Percentiles rank a stretch among this genome's conserved stretches.
These are phyloP conservation scores for Penicillium hesseltinei DNA, from an alignment of 2,329 filamentous ascomycete species.

Conservation along the genomic window DNA sequence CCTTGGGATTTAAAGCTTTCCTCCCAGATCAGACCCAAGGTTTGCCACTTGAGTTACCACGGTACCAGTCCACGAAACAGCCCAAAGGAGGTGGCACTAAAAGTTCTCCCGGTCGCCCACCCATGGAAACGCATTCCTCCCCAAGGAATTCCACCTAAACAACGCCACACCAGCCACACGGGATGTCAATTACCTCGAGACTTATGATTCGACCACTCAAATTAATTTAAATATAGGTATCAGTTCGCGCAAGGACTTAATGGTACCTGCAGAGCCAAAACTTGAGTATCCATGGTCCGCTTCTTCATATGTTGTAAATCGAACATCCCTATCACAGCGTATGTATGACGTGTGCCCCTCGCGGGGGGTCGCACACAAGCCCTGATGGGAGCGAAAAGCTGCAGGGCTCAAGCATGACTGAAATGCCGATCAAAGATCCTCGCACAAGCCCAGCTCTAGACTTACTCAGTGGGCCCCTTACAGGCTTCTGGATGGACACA, in stretches of 20 bases:
- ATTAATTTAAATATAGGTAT: not conserved
- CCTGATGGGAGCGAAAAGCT: not conserved
- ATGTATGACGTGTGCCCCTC: constrained; percentile 1
- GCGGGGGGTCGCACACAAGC: not conserved
- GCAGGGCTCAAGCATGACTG: constrained; percentile 1
- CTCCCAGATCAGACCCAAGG: not conserved
- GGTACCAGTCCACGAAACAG: not conserved
- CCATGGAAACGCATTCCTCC: not conserved
- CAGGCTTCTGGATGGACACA: constrained; percentile 10
- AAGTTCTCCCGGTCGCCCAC: not conserved
- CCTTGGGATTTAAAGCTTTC: not conserved
- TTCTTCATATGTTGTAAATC: not conserved
- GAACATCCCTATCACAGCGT: not conserved
- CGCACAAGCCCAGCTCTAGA: constrained; percentile 10
- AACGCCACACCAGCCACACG: constrained; percentile 9
- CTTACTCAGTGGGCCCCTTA: constrained; percentile 12
- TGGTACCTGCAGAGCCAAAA: not conserved
- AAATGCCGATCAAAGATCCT: constrained; percentile 13
- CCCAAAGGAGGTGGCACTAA: not conserved
- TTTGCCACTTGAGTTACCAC: not conserved
- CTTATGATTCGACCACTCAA: not conserved
- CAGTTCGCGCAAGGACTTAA: no score
- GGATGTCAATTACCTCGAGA: not conserved
- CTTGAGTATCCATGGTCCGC: not conserved
- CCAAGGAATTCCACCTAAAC: not conserved